Evolutionary conservation across 225 moss, liverwort and hornwort genomes (phyloP).

Genomic region (Physcomitrium patens): DNA sequence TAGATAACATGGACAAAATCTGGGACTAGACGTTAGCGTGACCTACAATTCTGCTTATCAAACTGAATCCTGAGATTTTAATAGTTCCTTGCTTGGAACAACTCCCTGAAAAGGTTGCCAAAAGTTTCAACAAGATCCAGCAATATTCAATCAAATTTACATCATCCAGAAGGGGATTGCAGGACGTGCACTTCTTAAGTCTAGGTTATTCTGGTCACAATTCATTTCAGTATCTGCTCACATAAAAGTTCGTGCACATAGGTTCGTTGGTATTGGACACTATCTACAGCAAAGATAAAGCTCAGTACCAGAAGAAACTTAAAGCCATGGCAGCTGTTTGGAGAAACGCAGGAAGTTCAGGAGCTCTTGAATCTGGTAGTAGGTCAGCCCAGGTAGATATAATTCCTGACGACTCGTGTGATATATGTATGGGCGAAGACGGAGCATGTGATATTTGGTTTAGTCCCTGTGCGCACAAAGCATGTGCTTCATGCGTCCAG

Average conservation of each 20-base stretch:
- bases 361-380: conserved; percentile 31
- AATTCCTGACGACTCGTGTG: conserved; percentile 49
- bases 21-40: conserved; percentile 13
- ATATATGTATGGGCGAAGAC: conserved; percentile 55
- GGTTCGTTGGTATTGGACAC: conserved; percentile 4
- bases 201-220: neutral
- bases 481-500: conserved; percentile 54
- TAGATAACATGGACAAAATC: neutral
- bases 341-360: conserved; percentile 39
- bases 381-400: conserved; percentile 41
- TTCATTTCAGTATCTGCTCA: neutral
- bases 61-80: conserved; percentile 5
- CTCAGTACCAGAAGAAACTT: conserved; percentile 1
- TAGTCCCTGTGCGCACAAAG: conserved; percentile 51
- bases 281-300: neutral
- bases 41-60: neutral
- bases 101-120: neutral
- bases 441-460: conserved; percentile 54
- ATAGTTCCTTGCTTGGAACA: conserved; percentile 10
- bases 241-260: neutral
- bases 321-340: conserved; percentile 44
- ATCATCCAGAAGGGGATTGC: neutral
- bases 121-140: neutral
- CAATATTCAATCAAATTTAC: conserved; percentile 6
- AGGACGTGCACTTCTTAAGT: conserved; percentile 1